Evolutionary conservation across 208 protist species (phyloP).

Genomic region (Giardia muris): DNA sequence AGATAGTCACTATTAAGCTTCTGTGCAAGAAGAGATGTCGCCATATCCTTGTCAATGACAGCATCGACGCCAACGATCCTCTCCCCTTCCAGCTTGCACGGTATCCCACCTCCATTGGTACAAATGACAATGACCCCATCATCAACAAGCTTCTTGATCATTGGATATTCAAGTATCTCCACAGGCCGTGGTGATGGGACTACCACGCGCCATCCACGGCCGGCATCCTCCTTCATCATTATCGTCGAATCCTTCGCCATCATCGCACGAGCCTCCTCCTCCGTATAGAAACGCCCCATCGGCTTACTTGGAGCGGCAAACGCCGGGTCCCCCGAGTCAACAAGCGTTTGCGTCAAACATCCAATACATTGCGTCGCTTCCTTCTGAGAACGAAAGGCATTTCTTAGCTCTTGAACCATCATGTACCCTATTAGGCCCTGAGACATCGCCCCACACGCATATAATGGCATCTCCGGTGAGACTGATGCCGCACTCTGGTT

Average conservation of each 20-base stretch:
- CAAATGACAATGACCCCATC: constrained; percentile 38
- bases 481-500: not conserved
- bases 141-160: constrained; percentile 39
- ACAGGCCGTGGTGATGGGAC: constrained; percentile 43
- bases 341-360: constrained; percentile 39
- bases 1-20: constrained; percentile 37
- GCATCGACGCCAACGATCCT: constrained; percentile 39
- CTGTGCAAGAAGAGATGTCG: constrained; percentile 33
- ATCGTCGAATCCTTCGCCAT: not conserved
- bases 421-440: constrained; percentile 43
- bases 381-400: not conserved
- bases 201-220: constrained; percentile 39
- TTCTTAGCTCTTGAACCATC: constrained; percentile 33
- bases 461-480: constrained; percentile 25
- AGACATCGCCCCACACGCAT: constrained; percentile 27
- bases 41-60: constrained; percentile 51
- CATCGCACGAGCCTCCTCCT: constrained; percentile 38
- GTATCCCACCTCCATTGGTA: constrained; percentile 44
- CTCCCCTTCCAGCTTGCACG: constrained; percentile 36
- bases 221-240: constrained; percentile 34
- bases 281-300: constrained; percentile 42
- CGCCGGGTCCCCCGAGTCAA: constrained; percentile 35
- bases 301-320: constrained; percentile 45
- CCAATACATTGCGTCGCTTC: constrained; percentile 7
- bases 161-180: constrained; percentile 33